Evolutionary conservation across 768 basidiomycete genomes (phyloP).

Genomic region (Mycena floridula): DNA sequence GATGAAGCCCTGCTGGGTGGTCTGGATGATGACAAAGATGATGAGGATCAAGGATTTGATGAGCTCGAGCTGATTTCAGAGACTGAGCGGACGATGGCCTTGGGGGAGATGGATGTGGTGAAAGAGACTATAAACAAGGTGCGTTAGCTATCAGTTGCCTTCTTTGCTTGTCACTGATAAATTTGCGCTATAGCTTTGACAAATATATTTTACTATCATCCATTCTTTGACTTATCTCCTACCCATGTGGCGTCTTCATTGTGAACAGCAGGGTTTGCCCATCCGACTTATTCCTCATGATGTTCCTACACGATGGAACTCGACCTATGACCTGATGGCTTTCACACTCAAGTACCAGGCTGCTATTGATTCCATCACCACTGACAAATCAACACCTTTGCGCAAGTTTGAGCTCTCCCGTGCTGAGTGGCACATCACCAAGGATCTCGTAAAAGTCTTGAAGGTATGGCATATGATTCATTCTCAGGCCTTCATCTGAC

Average conservation of each 20-base stretch:
- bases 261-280: not conserved
- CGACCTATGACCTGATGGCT: conserved; percentile 15
- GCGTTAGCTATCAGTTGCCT: not conserved
- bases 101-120: not conserved
- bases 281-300: not conserved
- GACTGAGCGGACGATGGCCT: conserved; percentile 5
- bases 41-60: not conserved
- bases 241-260: not conserved
- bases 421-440: conserved; percentile 16
- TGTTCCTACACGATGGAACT: conserved; percentile 15
- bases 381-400: conserved; percentile 7
- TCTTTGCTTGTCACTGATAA: not conserved
- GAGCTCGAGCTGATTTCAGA: conserved; percentile 4
- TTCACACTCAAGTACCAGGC: conserved; percentile 13
- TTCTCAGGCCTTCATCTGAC: not conserved
- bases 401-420: conserved; percentile 8
- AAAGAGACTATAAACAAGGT: not conserved
- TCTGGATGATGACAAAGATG: not conserved
- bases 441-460: conserved; percentile 14
- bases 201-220: not conserved
- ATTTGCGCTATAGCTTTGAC: not conserved
- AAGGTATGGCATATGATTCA: conserved; percentile 5
- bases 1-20: conserved; percentile 6
- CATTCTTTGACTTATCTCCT: not conserved
- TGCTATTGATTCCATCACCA: conserved; percentile 16